Conservation (phyloP, 176 grass and related monocot species). For the Dendrocalamus sinicus region DNA sequence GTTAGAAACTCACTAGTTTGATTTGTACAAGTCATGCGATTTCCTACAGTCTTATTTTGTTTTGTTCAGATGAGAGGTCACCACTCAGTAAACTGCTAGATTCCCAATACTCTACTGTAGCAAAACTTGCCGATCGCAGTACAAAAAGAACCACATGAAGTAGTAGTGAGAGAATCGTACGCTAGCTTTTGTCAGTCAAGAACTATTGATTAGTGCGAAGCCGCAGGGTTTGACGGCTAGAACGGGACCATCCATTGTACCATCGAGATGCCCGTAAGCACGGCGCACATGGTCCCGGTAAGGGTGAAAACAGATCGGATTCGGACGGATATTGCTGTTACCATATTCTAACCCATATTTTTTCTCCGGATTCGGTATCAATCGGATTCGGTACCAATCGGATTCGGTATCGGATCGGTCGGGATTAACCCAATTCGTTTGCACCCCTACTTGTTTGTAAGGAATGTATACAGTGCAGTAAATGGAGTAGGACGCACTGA, state of each 20-base stretch:
- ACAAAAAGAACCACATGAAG: neutral
- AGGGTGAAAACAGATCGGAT: too few species aligned
- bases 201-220: neutral
- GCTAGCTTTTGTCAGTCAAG: neutral
- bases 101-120: neutral
- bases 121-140: neutral
- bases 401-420: too few species aligned
- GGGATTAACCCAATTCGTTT: too few species aligned
- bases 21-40: neutral
- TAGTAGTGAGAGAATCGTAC: neutral
- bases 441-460: too few species aligned
- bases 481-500: too few species aligned
- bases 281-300: neutral
- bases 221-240: neutral
- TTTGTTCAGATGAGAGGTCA: neutral
- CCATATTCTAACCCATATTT: too few species aligned
- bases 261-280: constrained; percentile 19
- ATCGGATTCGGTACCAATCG: too few species aligned
- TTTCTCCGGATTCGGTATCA: too few species aligned
- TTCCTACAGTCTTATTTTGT: neutral
- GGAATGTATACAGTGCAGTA: too few species aligned
- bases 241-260: neutral
- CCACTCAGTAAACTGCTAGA: neutral
- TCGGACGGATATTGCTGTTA: too few species aligned
- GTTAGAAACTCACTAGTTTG: neutral